Conservation (phyloP, 345 rosid species). For the Eucalyptus cloeziana region DNA sequence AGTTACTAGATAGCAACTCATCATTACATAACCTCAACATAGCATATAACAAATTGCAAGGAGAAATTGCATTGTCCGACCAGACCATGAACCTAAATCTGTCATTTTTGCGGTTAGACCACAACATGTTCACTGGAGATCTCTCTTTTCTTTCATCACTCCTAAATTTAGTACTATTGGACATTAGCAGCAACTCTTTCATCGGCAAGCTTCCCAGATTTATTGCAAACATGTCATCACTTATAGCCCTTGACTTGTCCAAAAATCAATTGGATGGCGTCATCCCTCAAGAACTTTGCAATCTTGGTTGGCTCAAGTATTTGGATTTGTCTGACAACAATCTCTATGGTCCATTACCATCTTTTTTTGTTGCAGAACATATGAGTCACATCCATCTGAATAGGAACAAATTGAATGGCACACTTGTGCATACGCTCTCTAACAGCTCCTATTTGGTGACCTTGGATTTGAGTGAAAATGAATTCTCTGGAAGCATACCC, state of each 20-base stretch:
- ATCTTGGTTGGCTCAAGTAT: fast-evolving
- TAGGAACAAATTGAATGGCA: neutral
- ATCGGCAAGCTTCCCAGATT: neutral
- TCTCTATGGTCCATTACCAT: neutral
- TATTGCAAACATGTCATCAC: fast-evolving
- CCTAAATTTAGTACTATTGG: fast-evolving
- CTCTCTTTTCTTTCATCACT: neutral
- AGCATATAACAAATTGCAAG: neutral
- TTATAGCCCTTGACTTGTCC: fast-evolving
- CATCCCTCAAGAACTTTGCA: neutral
- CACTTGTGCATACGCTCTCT: fast-evolving
- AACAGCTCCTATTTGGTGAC: neutral
- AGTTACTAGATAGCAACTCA: neutral
- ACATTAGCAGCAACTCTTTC: neutral
- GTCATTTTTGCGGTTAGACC: fast-evolving
- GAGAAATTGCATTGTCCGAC: fast-evolving
- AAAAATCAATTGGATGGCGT: neutral
- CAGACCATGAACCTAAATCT: fast-evolving
- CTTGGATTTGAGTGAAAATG: neutral
- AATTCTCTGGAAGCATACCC: neutral
- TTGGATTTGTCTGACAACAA: neutral
- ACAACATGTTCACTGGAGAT: neutral
- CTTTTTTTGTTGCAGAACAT: too few relatives aligned
- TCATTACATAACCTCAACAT: fast-evolving
- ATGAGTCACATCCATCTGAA: neutral